A percentile compares a stretch with the other conserved stretches of the same genome.
phyloP scores from a whole-genome alignment of 1,284 basidiomycete genomes.

The Boletus sp. region DNA sequence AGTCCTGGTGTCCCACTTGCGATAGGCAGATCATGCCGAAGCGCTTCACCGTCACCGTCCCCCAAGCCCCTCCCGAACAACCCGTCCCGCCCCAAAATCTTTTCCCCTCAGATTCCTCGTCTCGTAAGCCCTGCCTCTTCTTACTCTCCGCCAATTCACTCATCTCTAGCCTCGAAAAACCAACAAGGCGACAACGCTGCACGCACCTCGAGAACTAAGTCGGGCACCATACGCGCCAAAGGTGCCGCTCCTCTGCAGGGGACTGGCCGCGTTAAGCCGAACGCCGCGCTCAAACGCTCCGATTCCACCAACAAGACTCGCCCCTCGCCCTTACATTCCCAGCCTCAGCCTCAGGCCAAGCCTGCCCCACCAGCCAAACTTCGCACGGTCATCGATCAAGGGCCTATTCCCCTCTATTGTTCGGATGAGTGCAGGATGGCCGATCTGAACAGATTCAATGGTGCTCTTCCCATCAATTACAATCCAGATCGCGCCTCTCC shows the following conservation, averaged over 20 bases:
- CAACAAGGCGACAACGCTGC: constrained; percentile 22
- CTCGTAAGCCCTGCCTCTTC: constrained; percentile 34
- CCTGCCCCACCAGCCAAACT: constrained; percentile 40
- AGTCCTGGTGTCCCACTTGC: constrained; percentile 72
- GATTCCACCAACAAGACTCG: constrained; percentile 32
- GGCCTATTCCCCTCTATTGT: constrained; percentile 72
- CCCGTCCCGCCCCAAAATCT: constrained; percentile 27
- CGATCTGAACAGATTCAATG: constrained; percentile 46
- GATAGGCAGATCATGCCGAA: constrained; percentile 67
- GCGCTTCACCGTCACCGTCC: constrained; percentile 49
- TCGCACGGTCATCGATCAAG: constrained; percentile 69
- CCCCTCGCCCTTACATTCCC: constrained; percentile 21
- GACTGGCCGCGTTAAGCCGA: constrained; percentile 54
- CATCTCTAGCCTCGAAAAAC: constrained; percentile 23
- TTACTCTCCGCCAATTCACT: constrained; percentile 21
- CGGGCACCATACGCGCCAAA: constrained; percentile 39
- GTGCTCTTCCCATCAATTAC: constrained; percentile 44
- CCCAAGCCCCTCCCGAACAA: constrained; percentile 18
- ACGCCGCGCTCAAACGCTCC: constrained; percentile 47
- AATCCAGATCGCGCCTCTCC: constrained; percentile 41
- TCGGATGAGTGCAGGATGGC: constrained; percentile 65
- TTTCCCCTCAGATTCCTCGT: constrained; percentile 29
- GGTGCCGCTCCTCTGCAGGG: constrained; percentile 44
- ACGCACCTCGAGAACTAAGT: constrained; percentile 37
- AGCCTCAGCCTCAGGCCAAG: constrained; percentile 24